Evolutionary conservation across 305 asterid species (phyloP).

Genomic region (Plantago lanceolata): DNA sequence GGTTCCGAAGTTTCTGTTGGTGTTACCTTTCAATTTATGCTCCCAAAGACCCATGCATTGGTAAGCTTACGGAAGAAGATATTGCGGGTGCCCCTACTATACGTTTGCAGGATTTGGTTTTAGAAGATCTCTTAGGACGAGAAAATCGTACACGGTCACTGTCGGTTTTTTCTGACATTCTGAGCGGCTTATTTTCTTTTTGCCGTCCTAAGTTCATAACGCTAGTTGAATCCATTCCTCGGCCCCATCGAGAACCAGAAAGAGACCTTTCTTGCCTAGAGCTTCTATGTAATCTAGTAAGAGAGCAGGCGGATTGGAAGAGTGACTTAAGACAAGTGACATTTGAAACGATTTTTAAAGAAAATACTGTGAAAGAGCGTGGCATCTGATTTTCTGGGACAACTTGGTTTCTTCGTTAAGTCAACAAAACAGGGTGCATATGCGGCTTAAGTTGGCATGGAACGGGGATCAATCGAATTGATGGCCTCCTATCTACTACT

Average conservation of each 20-base stretch:
- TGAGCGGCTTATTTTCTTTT: constrained; percentile 1
- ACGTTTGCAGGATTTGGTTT: not conserved
- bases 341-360: not conserved
- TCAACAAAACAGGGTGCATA: not conserved
- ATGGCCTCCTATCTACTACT: not conserved
- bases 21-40: not conserved
- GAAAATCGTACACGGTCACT: not conserved
- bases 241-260: not conserved
- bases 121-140: not conserved
- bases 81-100: not conserved
- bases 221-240: not conserved
- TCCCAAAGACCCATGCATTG: not conserved
- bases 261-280: not conserved
- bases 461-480: not conserved
- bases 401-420: not conserved
- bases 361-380: not conserved
- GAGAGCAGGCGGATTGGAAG: not conserved
- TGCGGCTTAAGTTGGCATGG: constrained; percentile 1
- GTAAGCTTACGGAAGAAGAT: constrained; percentile 2
- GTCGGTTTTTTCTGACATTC: not conserved
- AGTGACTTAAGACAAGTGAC: not conserved
- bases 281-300: not conserved
- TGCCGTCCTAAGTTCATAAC: constrained; percentile 3
- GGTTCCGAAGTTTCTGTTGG: not conserved
- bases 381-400: constrained; percentile 2